These are phyloP conservation scores for Ophiostoma ulmi DNA, from an alignment of 2,329 filamentous ascomycete species.

Conservation along the genomic window DNA sequence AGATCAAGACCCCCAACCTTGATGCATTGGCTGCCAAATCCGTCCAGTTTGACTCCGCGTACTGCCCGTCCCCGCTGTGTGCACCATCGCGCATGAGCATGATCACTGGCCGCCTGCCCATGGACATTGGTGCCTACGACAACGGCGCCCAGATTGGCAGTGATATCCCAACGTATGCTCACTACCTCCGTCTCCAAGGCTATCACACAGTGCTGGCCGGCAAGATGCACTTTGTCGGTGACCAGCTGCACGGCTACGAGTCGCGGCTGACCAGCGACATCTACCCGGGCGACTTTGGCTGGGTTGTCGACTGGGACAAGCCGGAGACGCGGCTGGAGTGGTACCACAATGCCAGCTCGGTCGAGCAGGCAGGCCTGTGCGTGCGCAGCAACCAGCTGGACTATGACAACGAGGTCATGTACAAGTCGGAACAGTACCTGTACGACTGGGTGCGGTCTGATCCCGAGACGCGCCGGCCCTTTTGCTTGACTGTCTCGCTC, in stretches of 20 bases:
- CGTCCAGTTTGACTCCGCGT: conserved; percentile 88
- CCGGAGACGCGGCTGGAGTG: conserved; percentile 81
- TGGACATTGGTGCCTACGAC: conserved; percentile 87
- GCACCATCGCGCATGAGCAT: conserved; percentile 90
- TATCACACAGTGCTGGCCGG: conserved; percentile 89
- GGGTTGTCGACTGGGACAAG: conserved; percentile 93
- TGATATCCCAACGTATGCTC: conserved; percentile 84
- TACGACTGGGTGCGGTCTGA: conserved; percentile 86
- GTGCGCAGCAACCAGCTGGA: conserved; percentile 92
- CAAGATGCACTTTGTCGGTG: conserved; percentile 97
- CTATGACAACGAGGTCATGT: conserved; percentile 95
- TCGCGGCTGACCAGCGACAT: conserved; percentile 90
- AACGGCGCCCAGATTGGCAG: conserved; percentile 81
- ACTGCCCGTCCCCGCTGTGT: conserved; percentile 89
- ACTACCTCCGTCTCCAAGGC: conserved; percentile 77
- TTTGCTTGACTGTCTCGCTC: conserved; percentile 83
- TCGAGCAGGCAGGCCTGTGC: conserved; percentile 81
- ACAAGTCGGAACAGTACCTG: conserved; percentile 80
- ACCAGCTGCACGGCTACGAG: conserved; percentile 92
- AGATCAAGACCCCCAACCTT: conserved; percentile 88
- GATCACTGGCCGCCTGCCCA: conserved; percentile 86
- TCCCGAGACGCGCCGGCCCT: conserved; percentile 65
- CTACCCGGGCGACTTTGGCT: conserved; percentile 89
- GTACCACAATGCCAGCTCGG: conserved; percentile 95
- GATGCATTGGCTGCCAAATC: conserved; percentile 74